These are phyloP conservation scores for Ceratopteris richardii DNA, from an alignment of 75 land plant species.

Conservation along the genomic window DNA sequence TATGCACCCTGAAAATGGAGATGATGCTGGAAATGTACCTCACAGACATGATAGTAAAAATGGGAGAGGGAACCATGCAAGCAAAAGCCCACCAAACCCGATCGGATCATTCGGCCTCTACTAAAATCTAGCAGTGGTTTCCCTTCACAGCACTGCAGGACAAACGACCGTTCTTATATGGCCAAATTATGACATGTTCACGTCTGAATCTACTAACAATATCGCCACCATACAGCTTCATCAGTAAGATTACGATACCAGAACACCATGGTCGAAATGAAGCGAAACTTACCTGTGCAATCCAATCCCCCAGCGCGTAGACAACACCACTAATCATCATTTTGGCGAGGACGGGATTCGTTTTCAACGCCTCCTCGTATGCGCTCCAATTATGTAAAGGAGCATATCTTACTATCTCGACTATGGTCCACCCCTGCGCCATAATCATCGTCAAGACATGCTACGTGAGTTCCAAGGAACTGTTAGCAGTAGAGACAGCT, in stretches of 20 bases:
- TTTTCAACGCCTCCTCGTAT: slow-evolving; percentile 79
- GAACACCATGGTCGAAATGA: too few relatives aligned
- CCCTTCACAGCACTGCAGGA: slow-evolving; percentile 78
- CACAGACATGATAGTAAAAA: slow-evolving; percentile 75
- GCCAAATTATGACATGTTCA: too few relatives aligned
- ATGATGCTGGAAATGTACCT: slow-evolving; percentile 38
- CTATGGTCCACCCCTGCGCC: slow-evolving; percentile 77
- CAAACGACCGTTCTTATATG: not conserved
- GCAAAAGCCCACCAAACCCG: slow-evolving; percentile 82
- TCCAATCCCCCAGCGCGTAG: slow-evolving; percentile 92
- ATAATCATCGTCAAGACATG: too few relatives aligned
- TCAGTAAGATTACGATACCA: too few relatives aligned
- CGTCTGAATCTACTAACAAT: too few relatives aligned
- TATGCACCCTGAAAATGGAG: not conserved
- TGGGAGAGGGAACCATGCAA: slow-evolving; percentile 90
- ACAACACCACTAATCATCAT: slow-evolving; percentile 92
- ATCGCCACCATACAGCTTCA: too few relatives aligned
- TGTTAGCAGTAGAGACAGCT: not conserved
- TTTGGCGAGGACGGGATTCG: slow-evolving; percentile 78
- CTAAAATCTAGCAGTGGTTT: slow-evolving; percentile 80
- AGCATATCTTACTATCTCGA: slow-evolving; percentile 82
- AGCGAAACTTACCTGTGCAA: slow-evolving; percentile 55
- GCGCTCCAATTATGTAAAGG: slow-evolving; percentile 90
- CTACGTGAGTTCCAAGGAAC: too few relatives aligned
- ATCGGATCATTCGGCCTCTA: slow-evolving; percentile 70